Percentiles rank a stretch among this genome's conserved stretches.
Conservation (phyloP, 306 rosid species). For the Pyrus bretschneideri region DNA sequence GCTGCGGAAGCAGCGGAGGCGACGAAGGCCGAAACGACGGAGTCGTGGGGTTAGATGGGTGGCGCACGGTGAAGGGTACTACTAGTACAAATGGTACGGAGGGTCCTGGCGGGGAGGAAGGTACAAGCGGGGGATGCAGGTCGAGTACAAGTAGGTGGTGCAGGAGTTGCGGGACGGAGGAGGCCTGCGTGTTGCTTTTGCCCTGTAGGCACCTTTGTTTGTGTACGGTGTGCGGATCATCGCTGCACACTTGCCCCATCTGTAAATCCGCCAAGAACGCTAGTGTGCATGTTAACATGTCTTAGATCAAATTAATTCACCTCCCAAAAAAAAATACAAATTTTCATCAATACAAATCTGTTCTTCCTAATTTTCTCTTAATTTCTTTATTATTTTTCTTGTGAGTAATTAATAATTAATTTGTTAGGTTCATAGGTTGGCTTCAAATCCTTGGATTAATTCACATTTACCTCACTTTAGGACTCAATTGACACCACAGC, state of each 20-base stretch:
- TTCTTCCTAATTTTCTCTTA: neutral
- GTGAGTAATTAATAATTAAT: neutral
- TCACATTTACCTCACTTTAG: neutral
- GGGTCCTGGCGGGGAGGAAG: neutral
- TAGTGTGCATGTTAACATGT: slow-evolving; percentile 72
- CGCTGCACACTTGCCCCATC: slow-evolving; percentile 67
- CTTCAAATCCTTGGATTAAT: neutral
- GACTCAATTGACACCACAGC: neutral
- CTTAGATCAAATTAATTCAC: slow-evolving; percentile 4
- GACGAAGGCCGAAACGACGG: neutral
- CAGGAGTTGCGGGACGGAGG: slow-evolving; percentile 69
- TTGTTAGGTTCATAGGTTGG: neutral
- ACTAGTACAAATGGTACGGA: neutral
- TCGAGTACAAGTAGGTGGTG: slow-evolving; percentile 33
- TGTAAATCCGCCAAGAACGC: slow-evolving; percentile 80
- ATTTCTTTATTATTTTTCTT: neutral
- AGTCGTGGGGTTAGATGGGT: slow-evolving; percentile 10
- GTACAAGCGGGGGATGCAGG: neutral
- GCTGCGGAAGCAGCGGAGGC: slow-evolving; percentile 55
- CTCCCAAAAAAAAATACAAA: neutral
- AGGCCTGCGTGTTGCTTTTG: slow-evolving; percentile 73
- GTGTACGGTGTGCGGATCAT: slow-evolving; percentile 72
- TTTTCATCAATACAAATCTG: slow-evolving; percentile 4
- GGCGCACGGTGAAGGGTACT: slow-evolving; percentile 28
- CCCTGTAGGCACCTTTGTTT: slow-evolving; percentile 92